These are phyloP conservation scores for Pogostemon cablin DNA, from an alignment of 257 asterid genomes.

Conservation along the genomic window DNA sequence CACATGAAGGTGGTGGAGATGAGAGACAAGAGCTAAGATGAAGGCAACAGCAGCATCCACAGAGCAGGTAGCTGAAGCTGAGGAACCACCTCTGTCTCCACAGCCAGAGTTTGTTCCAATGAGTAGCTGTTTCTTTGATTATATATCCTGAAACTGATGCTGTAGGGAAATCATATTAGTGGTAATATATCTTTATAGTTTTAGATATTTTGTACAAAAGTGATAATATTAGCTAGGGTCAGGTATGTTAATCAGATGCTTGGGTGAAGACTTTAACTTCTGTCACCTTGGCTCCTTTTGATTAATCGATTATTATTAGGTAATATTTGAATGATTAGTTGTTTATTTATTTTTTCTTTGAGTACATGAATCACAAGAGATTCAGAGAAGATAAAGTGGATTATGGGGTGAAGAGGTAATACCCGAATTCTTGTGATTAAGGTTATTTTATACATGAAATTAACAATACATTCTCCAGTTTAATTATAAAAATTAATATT, in stretches of 20 bases:
- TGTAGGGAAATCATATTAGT: not conserved
- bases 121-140: slow-evolving; percentile 55
- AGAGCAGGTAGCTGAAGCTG: slow-evolving; percentile 34
- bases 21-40: slow-evolving; percentile 42
- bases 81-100: slow-evolving; percentile 43
- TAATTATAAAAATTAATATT: no score
- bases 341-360: no score
- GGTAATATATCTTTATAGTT: no score
- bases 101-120: slow-evolving; percentile 54
- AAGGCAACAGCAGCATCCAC: slow-evolving; percentile 45
- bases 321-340: no score
- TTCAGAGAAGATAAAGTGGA: no score
- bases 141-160: slow-evolving; percentile 44
- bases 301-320: not conserved
- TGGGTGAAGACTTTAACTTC: slow-evolving; percentile 18
- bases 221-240: not conserved
- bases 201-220: no score
- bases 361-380: not conserved
- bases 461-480: no score
- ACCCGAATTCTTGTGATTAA: no score
- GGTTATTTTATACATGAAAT: no score
- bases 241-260: slow-evolving; percentile 4
- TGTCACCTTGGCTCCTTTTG: slow-evolving; percentile 5
- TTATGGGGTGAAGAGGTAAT: no score
- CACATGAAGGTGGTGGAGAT: slow-evolving; percentile 56